Evolutionary conservation across 192 early-diverging fungal genomes (phyloP).

Genomic region (Gamsiella multidivaricata): DNA sequence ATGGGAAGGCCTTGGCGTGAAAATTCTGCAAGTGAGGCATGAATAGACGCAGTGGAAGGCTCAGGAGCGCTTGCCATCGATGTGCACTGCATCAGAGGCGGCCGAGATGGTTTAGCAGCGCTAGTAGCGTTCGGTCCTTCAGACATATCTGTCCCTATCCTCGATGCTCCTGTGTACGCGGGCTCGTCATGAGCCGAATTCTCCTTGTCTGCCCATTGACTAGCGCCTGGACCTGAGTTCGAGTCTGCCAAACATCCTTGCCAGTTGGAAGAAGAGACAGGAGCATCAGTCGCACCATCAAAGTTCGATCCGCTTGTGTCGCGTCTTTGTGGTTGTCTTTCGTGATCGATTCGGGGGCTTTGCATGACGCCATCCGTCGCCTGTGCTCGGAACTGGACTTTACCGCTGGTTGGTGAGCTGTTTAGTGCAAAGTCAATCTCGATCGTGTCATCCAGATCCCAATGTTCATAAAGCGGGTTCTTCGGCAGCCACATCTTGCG

Average conservation of each 20-base stretch:
- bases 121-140: too few relatives aligned
- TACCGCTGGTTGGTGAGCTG: conserved; percentile 10
- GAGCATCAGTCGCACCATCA: background rate
- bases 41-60: too few relatives aligned
- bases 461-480: conserved; percentile 52
- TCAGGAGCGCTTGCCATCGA: too few relatives aligned
- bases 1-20: too few relatives aligned
- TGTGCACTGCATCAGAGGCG: too few relatives aligned
- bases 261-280: conserved; percentile 16
- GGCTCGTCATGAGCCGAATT: background rate
- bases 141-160: too few relatives aligned
- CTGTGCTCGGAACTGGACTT: conserved; percentile 13
- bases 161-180: too few relatives aligned
- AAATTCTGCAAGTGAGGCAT: too few relatives aligned
- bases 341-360: background rate
- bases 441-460: conserved; percentile 50
- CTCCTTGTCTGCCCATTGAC: background rate
- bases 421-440: conserved; percentile 53
- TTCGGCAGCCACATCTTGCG: conserved; percentile 56
- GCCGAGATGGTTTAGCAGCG: too few relatives aligned
- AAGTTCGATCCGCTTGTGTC: conserved; percentile 16
- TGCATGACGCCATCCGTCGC: conserved; percentile 8
- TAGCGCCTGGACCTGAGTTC: background rate
- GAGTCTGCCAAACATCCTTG: conserved; percentile 19
- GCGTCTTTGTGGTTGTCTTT: background rate